A percentile compares a stretch with the other conserved stretches of the same genome.
phyloP scores from a whole-genome alignment of 345 rosid genomes.

The Bruguiera sexangula region DNA sequence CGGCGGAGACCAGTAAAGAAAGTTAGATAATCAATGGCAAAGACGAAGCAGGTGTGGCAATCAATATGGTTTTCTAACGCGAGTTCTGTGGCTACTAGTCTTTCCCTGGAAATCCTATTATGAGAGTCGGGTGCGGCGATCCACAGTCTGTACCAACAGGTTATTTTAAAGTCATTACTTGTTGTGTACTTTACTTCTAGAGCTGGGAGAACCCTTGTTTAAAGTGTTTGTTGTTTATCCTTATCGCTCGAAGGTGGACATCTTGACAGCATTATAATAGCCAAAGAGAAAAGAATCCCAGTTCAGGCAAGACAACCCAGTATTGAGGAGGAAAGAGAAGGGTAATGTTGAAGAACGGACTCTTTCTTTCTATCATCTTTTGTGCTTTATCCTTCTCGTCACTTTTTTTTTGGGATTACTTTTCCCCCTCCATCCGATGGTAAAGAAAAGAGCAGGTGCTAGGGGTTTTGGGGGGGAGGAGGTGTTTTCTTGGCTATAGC shows the following conservation, averaged over 20 bases:
- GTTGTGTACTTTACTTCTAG: conserved; percentile 1
- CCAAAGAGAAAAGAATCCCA: conserved; percentile 42
- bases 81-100: conserved; percentile 44
- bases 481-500: conserved; percentile 19
- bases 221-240: neutral
- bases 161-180: conserved; percentile 6
- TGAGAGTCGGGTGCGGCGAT: conserved; percentile 36
- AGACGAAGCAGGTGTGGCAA: conserved; percentile 25
- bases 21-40: conserved; percentile 16
- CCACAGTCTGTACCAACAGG: conserved; percentile 48
- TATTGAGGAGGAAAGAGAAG: conserved; percentile 43
- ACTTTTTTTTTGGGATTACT: neutral
- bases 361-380: neutral
- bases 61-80: conserved; percentile 26
- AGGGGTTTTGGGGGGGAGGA: neutral
- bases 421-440: too few species aligned
- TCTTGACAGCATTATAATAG: conserved; percentile 32
- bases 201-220: neutral
- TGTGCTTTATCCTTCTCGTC: conserved; percentile 3
- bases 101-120: conserved; percentile 22
- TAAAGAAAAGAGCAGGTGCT: neutral
- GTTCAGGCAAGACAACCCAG: conserved; percentile 41
- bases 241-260: conserved; percentile 27
- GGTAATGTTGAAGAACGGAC: conserved; percentile 14
- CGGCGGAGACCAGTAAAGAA: conserved; percentile 27